phyloP scores from a whole-genome alignment of 2,329 filamentous ascomycete species.

The Bipolaris bicolor region DNA sequence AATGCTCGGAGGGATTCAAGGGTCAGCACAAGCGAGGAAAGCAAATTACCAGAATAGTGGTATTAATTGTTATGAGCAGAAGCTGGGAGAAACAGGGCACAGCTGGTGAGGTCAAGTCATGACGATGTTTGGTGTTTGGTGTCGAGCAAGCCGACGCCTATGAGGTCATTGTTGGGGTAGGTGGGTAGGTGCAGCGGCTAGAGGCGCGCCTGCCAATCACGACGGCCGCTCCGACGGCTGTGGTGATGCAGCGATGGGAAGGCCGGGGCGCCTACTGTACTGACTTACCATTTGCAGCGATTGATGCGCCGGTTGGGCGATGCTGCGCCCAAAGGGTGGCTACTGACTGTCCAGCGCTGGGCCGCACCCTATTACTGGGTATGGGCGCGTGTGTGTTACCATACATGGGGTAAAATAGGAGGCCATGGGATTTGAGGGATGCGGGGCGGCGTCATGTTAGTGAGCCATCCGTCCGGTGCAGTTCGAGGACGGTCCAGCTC shows the following conservation, averaged over 20 bases:
- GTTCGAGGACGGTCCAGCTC: neutral
- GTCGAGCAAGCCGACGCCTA: conserved; percentile 12
- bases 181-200: conserved; percentile 25
- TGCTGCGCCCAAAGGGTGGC: neutral
- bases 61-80: neutral
- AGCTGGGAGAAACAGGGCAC: conserved; percentile 30
- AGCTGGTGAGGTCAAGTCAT: conserved; percentile 23
- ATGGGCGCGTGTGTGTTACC: too few species aligned
- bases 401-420: neutral
- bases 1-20: conserved; percentile 8
- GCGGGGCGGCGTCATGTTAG: conserved; percentile 19
- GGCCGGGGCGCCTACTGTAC: conserved; percentile 4
- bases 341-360: neutral
- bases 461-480: conserved; percentile 7
- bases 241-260: conserved; percentile 18
- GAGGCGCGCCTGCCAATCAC: conserved; percentile 26
- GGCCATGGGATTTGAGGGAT: conserved; percentile 7
- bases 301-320: conserved; percentile 2
- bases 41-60: conserved; percentile 16
- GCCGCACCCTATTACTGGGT: too few species aligned
- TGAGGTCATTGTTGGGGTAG: conserved; percentile 25
- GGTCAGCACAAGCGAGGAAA: conserved; percentile 17
- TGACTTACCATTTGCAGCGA: conserved; percentile 22
- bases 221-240: neutral
- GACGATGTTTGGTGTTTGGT: conserved; percentile 24